phyloP scores from a whole-genome alignment of 495 filamentous ascomycete species.

The Annulohypoxylon bovei region DNA sequence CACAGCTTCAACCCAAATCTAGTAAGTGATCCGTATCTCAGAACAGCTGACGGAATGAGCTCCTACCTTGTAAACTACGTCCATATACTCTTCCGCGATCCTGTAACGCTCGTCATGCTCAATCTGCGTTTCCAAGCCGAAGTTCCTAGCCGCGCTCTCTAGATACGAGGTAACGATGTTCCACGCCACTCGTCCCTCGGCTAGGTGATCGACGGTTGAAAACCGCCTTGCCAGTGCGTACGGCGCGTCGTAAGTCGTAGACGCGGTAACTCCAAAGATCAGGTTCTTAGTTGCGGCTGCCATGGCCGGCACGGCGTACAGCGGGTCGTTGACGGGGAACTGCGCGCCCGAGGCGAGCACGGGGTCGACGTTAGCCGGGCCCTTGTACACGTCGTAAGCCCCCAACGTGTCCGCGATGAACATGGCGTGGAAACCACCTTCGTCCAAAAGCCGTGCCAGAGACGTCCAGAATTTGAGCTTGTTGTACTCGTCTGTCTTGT shows the following conservation, averaged over 20 bases:
- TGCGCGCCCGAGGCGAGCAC: slow-evolving; percentile 65
- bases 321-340: slow-evolving; percentile 65
- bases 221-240: slow-evolving; percentile 68
- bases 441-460: slow-evolving; percentile 55
- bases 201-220: slow-evolving; percentile 68
- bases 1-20: slow-evolving; percentile 50
- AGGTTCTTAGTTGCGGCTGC: slow-evolving; percentile 60
- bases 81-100: slow-evolving; percentile 69
- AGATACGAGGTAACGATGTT: slow-evolving; percentile 71
- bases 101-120: slow-evolving; percentile 69
- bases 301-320: slow-evolving; percentile 50
- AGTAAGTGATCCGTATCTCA: slow-evolving; percentile 25
- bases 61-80: slow-evolving; percentile 65
- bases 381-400: slow-evolving; percentile 70
- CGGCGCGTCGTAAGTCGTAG: slow-evolving; percentile 69
- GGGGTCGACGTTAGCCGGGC: slow-evolving; percentile 62
- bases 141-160: slow-evolving; percentile 67
- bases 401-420: slow-evolving; percentile 59
- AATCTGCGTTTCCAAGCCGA: slow-evolving; percentile 61
- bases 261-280: slow-evolving; percentile 67
- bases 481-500: slow-evolving; percentile 64
- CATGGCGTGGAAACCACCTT: slow-evolving; percentile 65
- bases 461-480: slow-evolving; percentile 50
- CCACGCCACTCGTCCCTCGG: slow-evolving; percentile 67
- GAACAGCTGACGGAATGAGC: not conserved